A percentile compares a stretch with the other conserved stretches of the same genome.
These are phyloP conservation scores for Pythium aristosporum DNA, from an alignment of 352 stramenopile genomes.

Conservation along the genomic window DNA sequence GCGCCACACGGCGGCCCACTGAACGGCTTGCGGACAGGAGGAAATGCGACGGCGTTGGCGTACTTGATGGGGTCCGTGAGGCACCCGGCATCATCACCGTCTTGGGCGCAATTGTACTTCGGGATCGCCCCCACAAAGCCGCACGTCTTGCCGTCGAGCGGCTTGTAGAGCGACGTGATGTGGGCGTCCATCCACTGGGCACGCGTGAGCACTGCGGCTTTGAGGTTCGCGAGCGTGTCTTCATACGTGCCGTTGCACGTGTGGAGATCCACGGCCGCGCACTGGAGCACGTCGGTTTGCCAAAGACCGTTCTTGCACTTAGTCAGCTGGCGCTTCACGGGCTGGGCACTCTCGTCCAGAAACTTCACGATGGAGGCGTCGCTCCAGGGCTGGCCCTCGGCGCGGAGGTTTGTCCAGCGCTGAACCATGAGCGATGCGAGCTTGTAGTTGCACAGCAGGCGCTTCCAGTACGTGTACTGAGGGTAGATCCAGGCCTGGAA, in stretches of 20 bases:
- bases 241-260: constrained; percentile 64
- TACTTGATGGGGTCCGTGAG: constrained; percentile 55
- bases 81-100: constrained; percentile 63
- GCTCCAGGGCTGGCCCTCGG: constrained; percentile 44
- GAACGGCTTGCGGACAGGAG: constrained; percentile 52
- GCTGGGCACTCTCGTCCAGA: constrained; percentile 44
- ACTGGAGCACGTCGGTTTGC: constrained; percentile 52
- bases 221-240: constrained; percentile 46
- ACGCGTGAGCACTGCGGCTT: constrained; percentile 43
- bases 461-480: constrained; percentile 82
- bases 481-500: constrained; percentile 72
- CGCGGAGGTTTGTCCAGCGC: constrained; percentile 69
- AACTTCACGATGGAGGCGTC: constrained; percentile 52
- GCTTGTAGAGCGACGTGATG: constrained; percentile 69
- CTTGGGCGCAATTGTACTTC: constrained; percentile 64
- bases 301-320: constrained; percentile 54
- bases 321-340: constrained; percentile 45
- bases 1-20: constrained; percentile 35
- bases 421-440: constrained; percentile 70
- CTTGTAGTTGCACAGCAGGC: constrained; percentile 77
- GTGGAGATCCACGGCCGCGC: constrained; percentile 47
- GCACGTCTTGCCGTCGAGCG: constrained; percentile 49
- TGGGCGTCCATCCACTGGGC: constrained; percentile 73
- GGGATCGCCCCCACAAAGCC: constrained; percentile 59
- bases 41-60: constrained; percentile 59